phyloP scores from a whole-genome alignment of 2,329 filamentous ascomycete genomes.

The Emergomyces pasteurianus region DNA sequence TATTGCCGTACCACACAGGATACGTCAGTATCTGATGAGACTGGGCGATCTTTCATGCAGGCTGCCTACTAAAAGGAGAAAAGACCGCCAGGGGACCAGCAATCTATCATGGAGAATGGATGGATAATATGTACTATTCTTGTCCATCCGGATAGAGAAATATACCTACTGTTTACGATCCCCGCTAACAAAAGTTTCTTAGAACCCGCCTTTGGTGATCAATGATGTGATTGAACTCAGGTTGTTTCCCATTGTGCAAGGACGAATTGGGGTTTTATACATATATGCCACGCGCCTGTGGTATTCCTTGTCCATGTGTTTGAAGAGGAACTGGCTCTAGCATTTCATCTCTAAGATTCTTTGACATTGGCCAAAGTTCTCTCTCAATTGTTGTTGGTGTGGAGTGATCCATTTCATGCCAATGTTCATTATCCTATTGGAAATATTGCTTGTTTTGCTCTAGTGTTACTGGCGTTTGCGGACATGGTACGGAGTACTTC shows the following conservation, averaged over 20 bases:
- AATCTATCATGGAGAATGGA: neutral
- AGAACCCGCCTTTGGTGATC: neutral
- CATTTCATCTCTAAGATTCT: neutral
- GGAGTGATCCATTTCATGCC: neutral
- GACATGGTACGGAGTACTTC: neutral
- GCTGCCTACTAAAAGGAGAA: neutral
- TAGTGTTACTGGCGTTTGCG: neutral
- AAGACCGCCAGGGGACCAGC: neutral
- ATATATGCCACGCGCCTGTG: neutral
- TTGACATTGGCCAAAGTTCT: neutral
- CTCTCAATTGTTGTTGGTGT: neutral
- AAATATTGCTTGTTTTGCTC: neutral
- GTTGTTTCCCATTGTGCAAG: neutral
- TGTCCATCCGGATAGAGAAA: neutral
- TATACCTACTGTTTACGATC: neutral
- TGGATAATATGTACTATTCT: neutral
- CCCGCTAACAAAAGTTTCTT: neutral
- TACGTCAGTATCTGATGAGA: neutral
- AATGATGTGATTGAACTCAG: neutral
- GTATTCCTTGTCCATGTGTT: neutral
- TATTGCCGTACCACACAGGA: neutral
- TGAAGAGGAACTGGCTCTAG: neutral
- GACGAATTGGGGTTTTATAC: neutral
- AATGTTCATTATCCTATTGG: neutral
- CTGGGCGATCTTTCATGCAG: neutral